Base-by-base conservation (phyloP, 768 basidiomycete species). In the Calocybe gangraenosa region DNA sequence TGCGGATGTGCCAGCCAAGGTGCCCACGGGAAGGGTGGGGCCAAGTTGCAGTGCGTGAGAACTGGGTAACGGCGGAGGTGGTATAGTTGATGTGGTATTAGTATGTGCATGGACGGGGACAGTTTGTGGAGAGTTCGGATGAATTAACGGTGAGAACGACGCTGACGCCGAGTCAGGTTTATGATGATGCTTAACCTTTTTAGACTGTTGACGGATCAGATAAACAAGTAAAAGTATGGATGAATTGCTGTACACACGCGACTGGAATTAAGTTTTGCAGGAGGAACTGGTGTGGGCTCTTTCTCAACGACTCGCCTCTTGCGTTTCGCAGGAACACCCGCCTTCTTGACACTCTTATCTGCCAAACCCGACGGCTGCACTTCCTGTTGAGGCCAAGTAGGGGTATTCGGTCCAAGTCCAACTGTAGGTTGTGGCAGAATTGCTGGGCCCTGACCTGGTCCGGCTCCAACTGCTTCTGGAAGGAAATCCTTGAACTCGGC, bases 401-500 rank as follows among this genome's bases (percentile, higher is more conserved):
- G 53, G 19, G 67, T 62, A 36, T 67, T 61, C 9, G 65, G 46
- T 22, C 49, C 60, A 19, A 53, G 22, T 3, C 48, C 38, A 3
- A 25, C 37, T 37, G 37, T 48, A 5, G 75, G 68, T 49, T 79
- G 78, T 7, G 79, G 75, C 40, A 79, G 59, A 40, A 81, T 74
- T n/a, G 68, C 65, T 6, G 73, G 58, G 19, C 72, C 68, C 8
- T 65, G 66, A 0, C 67, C 61, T n/a, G 67, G 63, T 9, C 63
- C 58, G 15, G 68, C 63, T 3, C 71, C 68, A 22, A 72, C 71
- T 7, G 72, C 76, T 47, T 87, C 84, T 5, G 87, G 87, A 5
- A 92, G 65, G 54, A 92, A 92, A 54, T 81, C 83, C 56, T 82
- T 85, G 71, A 92, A 92, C 58, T 90, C 88, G 9, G 75, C 76